Evolutionary conservation across 2,329 filamentous ascomycete genomes (phyloP), one percentile per base, ranked within the genome.

Genomic region (Nemania bipapillata): DNA sequence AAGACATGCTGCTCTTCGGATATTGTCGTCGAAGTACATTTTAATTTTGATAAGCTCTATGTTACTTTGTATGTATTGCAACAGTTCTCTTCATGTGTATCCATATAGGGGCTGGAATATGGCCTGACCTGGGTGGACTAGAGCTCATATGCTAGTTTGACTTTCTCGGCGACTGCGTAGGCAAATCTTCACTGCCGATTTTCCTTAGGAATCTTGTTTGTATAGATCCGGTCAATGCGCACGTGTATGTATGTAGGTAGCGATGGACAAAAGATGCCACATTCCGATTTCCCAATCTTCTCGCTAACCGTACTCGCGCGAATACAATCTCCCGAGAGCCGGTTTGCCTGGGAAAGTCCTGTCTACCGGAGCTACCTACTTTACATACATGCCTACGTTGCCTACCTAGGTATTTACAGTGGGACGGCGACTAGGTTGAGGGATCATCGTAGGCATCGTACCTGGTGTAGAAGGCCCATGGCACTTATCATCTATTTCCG

Each of bases 401-500:
- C n/a, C n/a, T n/a, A n/a, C n/a, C n/a, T n/a, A n/a, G n/a, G n/a
- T n/a, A n/a, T n/a, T n/a, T 50, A 26, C 50, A 20, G 28, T 35
- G 28, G 26, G 50, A 54, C 50, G 26, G 28, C 28, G 50, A 17
- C 50, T 30, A 54, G 50, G 50, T 20, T n/a, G 28, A 54, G 28
- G 26, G 50, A 54, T 54, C n/a, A 8, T 45, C 2, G 5, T 45
- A n/a, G 6, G 26, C 35, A 54, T 54, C 28, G 50, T 50, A 50
- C 47, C 47, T 20, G 24, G 22, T 50, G 47, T 50, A 54, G 50
- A 32, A 28, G 47, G 47, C 28, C 24, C 24, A 50, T 50, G 47
- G 26, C 50, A 32, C 50, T 20, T 32, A 22, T 11, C 26, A 35
- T 32, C 50, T 57, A 47, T 52, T 63, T 52, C 56, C 55, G 63